Evolutionary conservation across 2,329 filamentous ascomycete species (phyloP).

Genomic region (Xylaria sp.): DNA sequence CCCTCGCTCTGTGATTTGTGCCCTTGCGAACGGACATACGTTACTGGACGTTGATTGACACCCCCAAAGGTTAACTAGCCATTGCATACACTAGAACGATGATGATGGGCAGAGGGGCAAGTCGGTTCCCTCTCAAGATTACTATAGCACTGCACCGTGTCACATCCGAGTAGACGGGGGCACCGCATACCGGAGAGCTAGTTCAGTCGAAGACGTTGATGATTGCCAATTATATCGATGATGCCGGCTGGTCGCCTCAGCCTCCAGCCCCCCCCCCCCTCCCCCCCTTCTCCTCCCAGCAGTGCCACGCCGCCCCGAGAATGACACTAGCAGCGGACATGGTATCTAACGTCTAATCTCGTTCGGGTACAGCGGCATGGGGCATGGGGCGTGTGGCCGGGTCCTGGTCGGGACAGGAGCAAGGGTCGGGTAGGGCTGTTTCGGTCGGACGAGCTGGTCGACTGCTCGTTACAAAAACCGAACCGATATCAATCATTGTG

Average conservation of each 20-base stretch:
- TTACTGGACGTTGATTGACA: too few relatives aligned
- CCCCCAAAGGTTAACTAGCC: too few relatives aligned
- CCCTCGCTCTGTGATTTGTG: slow-evolving; percentile 20
- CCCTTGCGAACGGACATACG: slow-evolving; percentile 11
- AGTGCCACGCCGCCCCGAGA: slow-evolving; percentile 29
- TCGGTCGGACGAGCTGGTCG: slow-evolving; percentile 2
- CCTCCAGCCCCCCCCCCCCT: slow-evolving; percentile 26
- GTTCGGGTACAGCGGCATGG: slow-evolving; percentile 16
- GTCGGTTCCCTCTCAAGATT: neutral
- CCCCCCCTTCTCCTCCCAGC: too few relatives aligned
- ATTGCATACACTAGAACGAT: too few relatives aligned
- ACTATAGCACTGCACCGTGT: slow-evolving; percentile 6
- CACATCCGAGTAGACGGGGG: neutral
- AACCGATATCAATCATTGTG: slow-evolving; percentile 10
- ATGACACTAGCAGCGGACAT: slow-evolving; percentile 15
- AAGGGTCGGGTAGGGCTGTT: slow-evolving; percentile 26
- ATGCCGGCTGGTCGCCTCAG: slow-evolving; percentile 32
- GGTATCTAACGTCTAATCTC: slow-evolving; percentile 21
- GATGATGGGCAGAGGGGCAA: neutral
- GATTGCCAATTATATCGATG: slow-evolving; percentile 29
- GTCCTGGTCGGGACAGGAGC: slow-evolving; percentile 6
- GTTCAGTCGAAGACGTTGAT: neutral
- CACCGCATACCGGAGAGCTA: neutral
- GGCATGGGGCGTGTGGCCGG: neutral
- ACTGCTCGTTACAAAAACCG: slow-evolving; percentile 1